Evolutionary conservation across 1,284 basidiomycete species (phyloP).

Genomic region (Phlebopus sp.): DNA sequence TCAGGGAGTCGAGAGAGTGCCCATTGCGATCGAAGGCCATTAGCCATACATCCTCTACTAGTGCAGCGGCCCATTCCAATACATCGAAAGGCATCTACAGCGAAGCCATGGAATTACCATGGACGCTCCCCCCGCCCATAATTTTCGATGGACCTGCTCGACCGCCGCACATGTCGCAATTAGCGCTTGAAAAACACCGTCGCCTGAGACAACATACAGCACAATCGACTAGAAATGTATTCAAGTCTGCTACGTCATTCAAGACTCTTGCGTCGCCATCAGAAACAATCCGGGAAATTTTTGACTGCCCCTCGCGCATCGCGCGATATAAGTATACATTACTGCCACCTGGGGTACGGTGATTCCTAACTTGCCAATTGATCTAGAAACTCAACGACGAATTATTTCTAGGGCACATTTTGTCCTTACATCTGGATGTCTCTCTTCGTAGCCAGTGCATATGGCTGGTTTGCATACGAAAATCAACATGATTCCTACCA

Average conservation of each 20-base stretch:
- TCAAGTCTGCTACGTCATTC: constrained; percentile 12
- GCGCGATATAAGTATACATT: constrained; percentile 19
- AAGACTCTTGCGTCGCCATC: constrained; percentile 6
- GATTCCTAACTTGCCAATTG: background rate
- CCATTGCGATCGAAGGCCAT: background rate
- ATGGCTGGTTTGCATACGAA: constrained; percentile 24
- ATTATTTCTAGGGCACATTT: constrained; percentile 4
- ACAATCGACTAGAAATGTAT: background rate
- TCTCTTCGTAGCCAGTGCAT: constrained; percentile 22
- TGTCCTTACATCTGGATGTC: constrained; percentile 10
- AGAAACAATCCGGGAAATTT: constrained; percentile 34
- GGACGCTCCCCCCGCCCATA: constrained; percentile 39
- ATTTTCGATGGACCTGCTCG: constrained; percentile 46
- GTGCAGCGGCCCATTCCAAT: background rate
- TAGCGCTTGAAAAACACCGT: constrained; percentile 18
- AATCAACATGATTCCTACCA: constrained; percentile 9
- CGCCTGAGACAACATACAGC: constrained; percentile 12
- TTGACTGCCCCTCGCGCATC: constrained; percentile 43
- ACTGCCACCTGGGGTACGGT: constrained; percentile 16
- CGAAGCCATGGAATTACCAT: constrained; percentile 12
- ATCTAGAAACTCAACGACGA: background rate
- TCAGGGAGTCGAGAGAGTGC: constrained; percentile 25
- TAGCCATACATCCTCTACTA: background rate
- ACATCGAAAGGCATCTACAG: constrained; percentile 3
- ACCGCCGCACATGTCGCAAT: constrained; percentile 30